Evolutionary conservation across 2,329 filamentous ascomycete genomes (phyloP).

Genomic region (Endocalyx cinctus): DNA sequence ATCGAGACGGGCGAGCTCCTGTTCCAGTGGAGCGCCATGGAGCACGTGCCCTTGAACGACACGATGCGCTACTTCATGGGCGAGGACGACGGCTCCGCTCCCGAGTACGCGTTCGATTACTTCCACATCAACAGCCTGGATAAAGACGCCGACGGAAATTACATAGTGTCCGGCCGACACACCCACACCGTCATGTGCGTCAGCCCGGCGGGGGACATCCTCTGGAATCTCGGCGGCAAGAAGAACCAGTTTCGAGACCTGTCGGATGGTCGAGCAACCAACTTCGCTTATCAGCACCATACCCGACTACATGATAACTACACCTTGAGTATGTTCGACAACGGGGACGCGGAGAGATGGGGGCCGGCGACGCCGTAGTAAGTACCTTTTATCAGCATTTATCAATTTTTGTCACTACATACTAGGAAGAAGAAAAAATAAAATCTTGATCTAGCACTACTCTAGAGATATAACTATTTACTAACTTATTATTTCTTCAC

Average conservation of each 20-base stretch:
- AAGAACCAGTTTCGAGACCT: slow-evolving; percentile 32
- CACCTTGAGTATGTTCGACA: slow-evolving; percentile 34
- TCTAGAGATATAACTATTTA: too few relatives aligned
- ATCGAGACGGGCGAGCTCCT: slow-evolving; percentile 16
- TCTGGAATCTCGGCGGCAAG: slow-evolving; percentile 33
- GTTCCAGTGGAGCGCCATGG: slow-evolving; percentile 16
- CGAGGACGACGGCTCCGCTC: slow-evolving; percentile 14
- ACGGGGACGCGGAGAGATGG: slow-evolving; percentile 21
- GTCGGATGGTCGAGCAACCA: slow-evolving; percentile 27
- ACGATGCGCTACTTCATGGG: slow-evolving; percentile 10
- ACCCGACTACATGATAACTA: slow-evolving; percentile 25
- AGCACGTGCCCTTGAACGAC: slow-evolving; percentile 10
- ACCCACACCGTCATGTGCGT: slow-evolving; percentile 26
- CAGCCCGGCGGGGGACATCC: slow-evolving; percentile 21
- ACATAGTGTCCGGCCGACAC: slow-evolving; percentile 32
- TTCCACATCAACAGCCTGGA: slow-evolving; percentile 34
- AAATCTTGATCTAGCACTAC: too few relatives aligned
- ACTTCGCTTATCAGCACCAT: slow-evolving; percentile 36
- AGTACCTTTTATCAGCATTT: too few relatives aligned
- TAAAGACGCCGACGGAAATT: slow-evolving; percentile 30
- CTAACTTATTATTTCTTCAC: too few relatives aligned
- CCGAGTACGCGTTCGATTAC: slow-evolving; percentile 27
- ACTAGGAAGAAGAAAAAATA: too few relatives aligned
- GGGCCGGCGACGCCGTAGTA: too few relatives aligned
- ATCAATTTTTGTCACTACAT: too few relatives aligned